Base-by-base conservation (phyloP, 2,329 filamentous ascomycete species). In the Coniella lustricola region DNA sequence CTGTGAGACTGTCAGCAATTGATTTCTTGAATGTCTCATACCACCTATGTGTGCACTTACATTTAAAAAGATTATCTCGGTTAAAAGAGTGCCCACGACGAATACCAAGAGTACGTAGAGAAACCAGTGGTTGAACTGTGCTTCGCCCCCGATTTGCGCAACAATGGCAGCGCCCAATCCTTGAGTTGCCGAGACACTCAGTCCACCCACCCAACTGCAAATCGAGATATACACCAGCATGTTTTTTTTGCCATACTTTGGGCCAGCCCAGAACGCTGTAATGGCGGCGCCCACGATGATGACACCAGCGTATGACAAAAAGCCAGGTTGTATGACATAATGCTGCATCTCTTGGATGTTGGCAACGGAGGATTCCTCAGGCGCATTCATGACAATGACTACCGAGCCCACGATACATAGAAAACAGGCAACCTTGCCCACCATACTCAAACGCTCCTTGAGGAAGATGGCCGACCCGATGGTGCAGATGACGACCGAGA, bases 141-240 rank as follows among this genome's bases (percentile, higher is more conserved):
- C 76, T 43, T 82, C 81, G 14, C 91, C 93, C 16, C 79, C 76
- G 51, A 84, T 84, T 70, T 95, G 90, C 0, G 91, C 87, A 48
- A 96, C 79, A 55, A 98, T 90, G 16, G 91, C 91, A 46, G 91
- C 82, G 45, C 93, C 93, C 37, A 98, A 70, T 16, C 93, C 93
- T 67, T 97, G 91, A 3, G 90, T 97, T 14, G 89, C 86, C 47
- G 97, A 93, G 8, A 97, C 93, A 67, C 90, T 96, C 61, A 97
- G 72, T 1, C 90, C 93, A 55, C 93, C 93, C 53, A 97, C 82
- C 74, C 94, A 79, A 69, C 90, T 95, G 76, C 93, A 98, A 58
- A 98, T 91, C 58, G 85, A 90, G 57, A 98, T 81, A 68, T 98
- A 97, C 31, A 97, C 90, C 65, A 98, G 76, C 93, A 98, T 97